Evolutionary conservation across 148 eudicot genomes (phyloP).

Genomic region (Tetragonia tetragonoides): DNA sequence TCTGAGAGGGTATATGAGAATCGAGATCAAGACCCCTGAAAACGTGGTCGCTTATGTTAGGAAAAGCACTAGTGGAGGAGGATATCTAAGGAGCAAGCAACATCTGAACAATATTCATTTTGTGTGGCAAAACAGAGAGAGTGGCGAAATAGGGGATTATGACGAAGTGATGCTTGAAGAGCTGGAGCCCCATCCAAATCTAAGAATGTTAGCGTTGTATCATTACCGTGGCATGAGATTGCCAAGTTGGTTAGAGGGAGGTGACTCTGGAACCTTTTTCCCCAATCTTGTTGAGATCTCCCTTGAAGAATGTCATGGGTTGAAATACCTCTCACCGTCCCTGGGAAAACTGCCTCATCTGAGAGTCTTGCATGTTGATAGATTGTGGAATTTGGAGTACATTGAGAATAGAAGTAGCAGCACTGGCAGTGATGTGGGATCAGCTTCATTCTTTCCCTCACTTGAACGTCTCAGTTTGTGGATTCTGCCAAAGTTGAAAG

Average conservation of each 20-base stretch:
- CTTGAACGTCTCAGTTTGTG: background rate
- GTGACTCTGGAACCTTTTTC: too few species aligned
- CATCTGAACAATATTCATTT: background rate
- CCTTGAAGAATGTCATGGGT: background rate
- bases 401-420: background rate
- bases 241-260: background rate
- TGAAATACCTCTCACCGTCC: background rate
- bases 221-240: background rate
- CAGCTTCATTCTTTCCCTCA: background rate
- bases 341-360: background rate
- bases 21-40: background rate
- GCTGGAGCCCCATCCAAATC: background rate
- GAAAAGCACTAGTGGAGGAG: background rate
- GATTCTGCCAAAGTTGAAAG: background rate
- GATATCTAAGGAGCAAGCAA: conserved; percentile 4
- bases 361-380: background rate
- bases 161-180: conserved; percentile 6
- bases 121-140: background rate
- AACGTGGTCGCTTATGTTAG: background rate
- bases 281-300: background rate
- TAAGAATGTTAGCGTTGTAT: background rate
- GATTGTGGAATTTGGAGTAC: background rate
- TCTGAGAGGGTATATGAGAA: background rate
- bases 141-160: background rate
- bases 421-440: too few species aligned